Base-by-base conservation (phyloP, 2,329 filamentous ascomycete genomes). In the Fusarium sp. region DNA sequence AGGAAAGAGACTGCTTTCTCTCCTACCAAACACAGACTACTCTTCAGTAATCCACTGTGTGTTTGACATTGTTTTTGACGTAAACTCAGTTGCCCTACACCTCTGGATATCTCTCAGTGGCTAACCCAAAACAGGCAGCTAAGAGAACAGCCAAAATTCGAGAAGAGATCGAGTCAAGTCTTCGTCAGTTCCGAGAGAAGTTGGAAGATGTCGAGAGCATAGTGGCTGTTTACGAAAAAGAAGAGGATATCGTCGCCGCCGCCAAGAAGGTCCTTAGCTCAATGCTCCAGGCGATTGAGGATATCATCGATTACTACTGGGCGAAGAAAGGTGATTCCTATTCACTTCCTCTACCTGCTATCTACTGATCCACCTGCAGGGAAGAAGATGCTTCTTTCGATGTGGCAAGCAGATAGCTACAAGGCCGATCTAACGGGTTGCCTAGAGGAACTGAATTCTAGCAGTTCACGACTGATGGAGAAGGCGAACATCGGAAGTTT, bases 291-390 rank as follows among this genome's bases (percentile, higher is more conserved):
- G 55, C 55, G 3, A 47, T 36, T 9, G 55, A 48, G 10, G 41
- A 48, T 26, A 58, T 58, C 8, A 32, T 58, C 14, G 41, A 32
- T 6, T 58, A 58, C 24, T 58, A 48, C n/a, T 47, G 30, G 24
- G 30, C 24, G 3, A 58, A 58, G 12, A 58, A 58, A 28, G 41
- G 55, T 47, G 8, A 28, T 8, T 17, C 24, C 38, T 17, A 3
- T 36, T 3, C 0, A 10, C 2, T 3, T 20, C 5, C 8, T 15
- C 6, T 0, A 20, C 6, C 5, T 2, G 6, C 3, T 3, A 6
- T 26, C 3, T 7, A 14, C 4, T 34, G 1, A 52, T 36, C 1
- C 3, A 3, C 28, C 1, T 2, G 1, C 4, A 58, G 41, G 55
- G 6, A 32, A 22, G 30, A 58, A 36, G 3, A 58, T 58, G n/a